Base-by-base conservation (phyloP, 2,329 filamentous ascomycete genomes). In the Claviceps purpurea region DNA sequence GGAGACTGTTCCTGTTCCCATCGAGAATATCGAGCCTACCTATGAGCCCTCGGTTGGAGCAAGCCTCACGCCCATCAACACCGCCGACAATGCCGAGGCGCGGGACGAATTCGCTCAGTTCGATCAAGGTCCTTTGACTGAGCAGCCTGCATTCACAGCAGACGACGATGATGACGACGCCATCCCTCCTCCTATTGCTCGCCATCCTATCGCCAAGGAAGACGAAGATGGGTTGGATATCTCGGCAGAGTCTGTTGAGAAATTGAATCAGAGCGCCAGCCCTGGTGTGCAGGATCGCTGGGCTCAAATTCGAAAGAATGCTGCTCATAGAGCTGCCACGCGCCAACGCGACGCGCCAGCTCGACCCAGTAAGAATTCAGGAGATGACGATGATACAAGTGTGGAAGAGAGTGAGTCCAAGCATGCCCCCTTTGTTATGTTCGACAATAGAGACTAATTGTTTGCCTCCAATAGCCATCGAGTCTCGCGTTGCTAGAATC, bases 281-380 rank as follows among this genome's bases (percentile, higher is more conserved):
- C 64, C 65, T 20, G 62, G 67, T 40, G 66, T 70, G 2, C 68
- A 85, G 57, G 90, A 96, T 64, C 83, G 91, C 51, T 98, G 93
- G 93, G 91, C 91, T 1, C 89, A 95, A 68, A 96, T 97, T 59
- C 82, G 90, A 58, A 91, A 90, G 75, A 96, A 96, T 61, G 93
- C 93, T 11, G 89, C 89, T 3, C 85, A 93, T 56, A 79, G 89
- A 54, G 87, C 86, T 39, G 74, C 79, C 6, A 76, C 75, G 51
- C 76, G 81, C 55, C 73, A 79, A 44, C 81, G 78, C 51, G 85
- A 89, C 58, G 82, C 87, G 60, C 78, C 82, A 57, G 72, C 71
- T 58, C 75, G 75, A 41, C 73, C 79, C 59, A 78, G 71, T 60
- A 78, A 77, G 61, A 73, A 73, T 30, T 70, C 74, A 7, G 81